Evolutionary conservation across 768 basidiomycete genomes (phyloP), one percentile per base, ranked within the genome.

Genomic region (Daedaleopsis sinensis): DNA sequence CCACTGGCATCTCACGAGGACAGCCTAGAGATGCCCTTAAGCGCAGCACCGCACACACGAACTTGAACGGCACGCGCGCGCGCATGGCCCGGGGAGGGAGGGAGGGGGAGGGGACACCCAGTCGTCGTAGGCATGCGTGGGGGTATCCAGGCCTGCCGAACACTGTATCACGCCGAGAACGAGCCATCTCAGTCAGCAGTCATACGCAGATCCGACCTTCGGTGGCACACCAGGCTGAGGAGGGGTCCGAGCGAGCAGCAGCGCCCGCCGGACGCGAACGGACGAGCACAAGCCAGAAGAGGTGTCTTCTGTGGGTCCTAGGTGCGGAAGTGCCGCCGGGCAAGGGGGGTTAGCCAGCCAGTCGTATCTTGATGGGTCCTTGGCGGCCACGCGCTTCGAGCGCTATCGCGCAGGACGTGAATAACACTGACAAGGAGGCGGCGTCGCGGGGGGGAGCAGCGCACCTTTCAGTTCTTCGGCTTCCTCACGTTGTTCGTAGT

Each of bases 401-500:
- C 18, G 89, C 89, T 91, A 32, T 32, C 27, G 27, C 27, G 27
- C 27, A 44, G 27, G 27, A 32, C 27, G 7, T 37, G 23, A 37
- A 55, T 18, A 42, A 55, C 27, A 37, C 54, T 18, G 36, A 55
- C 27, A 32, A 7, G 27, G 7, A 32, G 27, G 27, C 27, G 27
- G 27, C 27, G 7, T 32, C 27, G 27, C 27, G 7, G 7, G 27
- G 27, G 27, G 27, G 27, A 32, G 27, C 27, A 32, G 7, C 27
- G 27, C 36, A 89, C 91, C 90, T 84, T 86, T 91, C 67, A 90
- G 68, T 69, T 92, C 91, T 71, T 93, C 91, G 3, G 84, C 89
- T 75, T 93, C 93, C 73, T 94, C 93, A 37, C 89, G 89, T 68
- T 94, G 93, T 70, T 94, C 93, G 64, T 94, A 95, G 71, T 94